Evolutionary conservation across 768 basidiomycete genomes (phyloP).

Genomic region (Lactarius psammicola): DNA sequence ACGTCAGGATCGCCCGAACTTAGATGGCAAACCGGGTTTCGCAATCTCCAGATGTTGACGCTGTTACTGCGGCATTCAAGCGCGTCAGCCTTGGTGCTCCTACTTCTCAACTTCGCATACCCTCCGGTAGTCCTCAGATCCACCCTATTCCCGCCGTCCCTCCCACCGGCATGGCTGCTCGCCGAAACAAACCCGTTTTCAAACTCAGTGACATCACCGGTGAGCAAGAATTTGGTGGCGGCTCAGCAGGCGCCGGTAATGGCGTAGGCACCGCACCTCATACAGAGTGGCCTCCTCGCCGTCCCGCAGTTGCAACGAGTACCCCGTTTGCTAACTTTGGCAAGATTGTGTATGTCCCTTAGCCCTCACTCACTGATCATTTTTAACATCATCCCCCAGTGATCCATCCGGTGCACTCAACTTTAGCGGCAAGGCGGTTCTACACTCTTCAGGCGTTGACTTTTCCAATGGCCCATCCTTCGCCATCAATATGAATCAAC

Average conservation of each 20-base stretch:
- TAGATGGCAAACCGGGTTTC: conserved; percentile 48
- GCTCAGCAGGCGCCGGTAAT: conserved; percentile 64
- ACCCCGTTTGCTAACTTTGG: conserved; percentile 92
- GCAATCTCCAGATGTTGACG: conserved; percentile 41
- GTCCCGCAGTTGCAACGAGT: conserved; percentile 41
- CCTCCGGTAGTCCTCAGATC: conserved; percentile 37
- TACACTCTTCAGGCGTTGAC: conserved; percentile 85
- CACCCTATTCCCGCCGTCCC: conserved; percentile 38
- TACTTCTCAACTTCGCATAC: conserved; percentile 24
- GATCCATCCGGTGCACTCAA: conserved; percentile 96
- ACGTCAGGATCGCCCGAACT: conserved; percentile 30
- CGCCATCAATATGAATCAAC: conserved; percentile 91
- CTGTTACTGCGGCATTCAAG: conserved; percentile 42
- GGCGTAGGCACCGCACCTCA: conserved; percentile 63
- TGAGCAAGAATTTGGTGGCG: conserved; percentile 45
- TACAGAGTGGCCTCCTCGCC: conserved; percentile 34
- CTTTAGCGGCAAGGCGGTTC: conserved; percentile 88
- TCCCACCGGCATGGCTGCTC: conserved; percentile 41
- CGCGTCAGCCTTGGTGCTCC: conserved; percentile 36
- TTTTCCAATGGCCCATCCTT: conserved; percentile 91
- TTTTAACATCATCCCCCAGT: conserved; percentile 40
- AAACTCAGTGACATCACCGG: conserved; percentile 59
- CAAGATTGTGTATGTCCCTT: conserved; percentile 79
- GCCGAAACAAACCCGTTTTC: conserved; percentile 54
- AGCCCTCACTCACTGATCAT: neutral